Evolutionary conservation across 208 protist species (phyloP).

Genomic region (Novymonas esmeraldas): DNA sequence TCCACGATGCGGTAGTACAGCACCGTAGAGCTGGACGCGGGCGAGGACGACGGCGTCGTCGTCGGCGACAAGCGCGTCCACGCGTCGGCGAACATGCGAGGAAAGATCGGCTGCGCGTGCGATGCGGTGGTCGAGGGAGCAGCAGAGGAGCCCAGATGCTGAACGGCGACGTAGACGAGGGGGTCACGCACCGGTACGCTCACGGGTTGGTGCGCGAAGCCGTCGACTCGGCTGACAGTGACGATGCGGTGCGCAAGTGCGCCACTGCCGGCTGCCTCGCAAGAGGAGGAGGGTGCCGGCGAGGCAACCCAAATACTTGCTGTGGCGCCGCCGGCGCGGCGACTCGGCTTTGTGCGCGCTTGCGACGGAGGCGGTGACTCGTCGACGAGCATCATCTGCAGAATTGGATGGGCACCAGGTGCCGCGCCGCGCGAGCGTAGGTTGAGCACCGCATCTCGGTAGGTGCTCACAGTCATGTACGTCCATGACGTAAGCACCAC

Average conservation of each 20-base stretch:
- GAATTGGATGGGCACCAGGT: constrained; percentile 7
- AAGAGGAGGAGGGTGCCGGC: constrained; percentile 8
- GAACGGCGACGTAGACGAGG: constrained; percentile 27
- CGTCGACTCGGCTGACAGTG: constrained; percentile 5
- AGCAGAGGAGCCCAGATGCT: too few species aligned
- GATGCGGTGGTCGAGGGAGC: neutral
- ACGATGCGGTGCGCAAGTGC: constrained; percentile 18
- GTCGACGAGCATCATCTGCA: constrained; percentile 34
- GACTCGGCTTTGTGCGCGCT: neutral
- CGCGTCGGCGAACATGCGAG: constrained; percentile 13
- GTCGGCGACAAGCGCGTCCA: constrained; percentile 11
- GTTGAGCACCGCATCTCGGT: constrained; percentile 55
- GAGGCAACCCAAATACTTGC: constrained; percentile 26
- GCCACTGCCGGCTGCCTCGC: neutral
- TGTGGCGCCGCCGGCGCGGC: neutral
- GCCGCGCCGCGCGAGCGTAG: constrained; percentile 31
- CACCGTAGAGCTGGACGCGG: neutral
- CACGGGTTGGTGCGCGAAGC: constrained; percentile 20
- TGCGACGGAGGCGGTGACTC: neutral
- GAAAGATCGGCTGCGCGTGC: constrained; percentile 16
- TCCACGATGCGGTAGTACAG: constrained; percentile 34
- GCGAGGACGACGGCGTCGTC: neutral
- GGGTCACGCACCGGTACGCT: constrained; percentile 15
- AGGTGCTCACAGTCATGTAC: constrained; percentile 42
- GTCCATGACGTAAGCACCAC: constrained; percentile 31